A percentile compares a stretch with the other conserved stretches of the same genome.
Evolutionary conservation across 345 rosid genomes (phyloP).

Genomic region (Hypericum perforatum): DNA sequence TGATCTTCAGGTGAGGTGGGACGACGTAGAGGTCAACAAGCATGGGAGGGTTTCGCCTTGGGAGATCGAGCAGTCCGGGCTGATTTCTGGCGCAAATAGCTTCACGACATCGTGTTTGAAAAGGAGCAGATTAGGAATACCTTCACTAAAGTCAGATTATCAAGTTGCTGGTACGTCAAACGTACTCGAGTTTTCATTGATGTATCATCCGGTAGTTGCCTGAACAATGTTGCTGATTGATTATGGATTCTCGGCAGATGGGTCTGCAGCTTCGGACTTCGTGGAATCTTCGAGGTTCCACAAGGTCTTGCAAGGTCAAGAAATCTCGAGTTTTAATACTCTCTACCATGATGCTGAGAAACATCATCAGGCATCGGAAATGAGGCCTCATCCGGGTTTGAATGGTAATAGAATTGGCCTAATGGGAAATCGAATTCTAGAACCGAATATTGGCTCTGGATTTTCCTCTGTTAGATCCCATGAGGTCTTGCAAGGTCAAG

Average conservation of each 20-base stretch:
- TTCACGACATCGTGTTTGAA: slow-evolving; percentile 53
- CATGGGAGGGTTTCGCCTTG: slow-evolving; percentile 84
- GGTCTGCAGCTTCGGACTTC: slow-evolving; percentile 66
- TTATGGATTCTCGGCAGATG: slow-evolving; percentile 35
- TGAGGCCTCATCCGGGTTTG: slow-evolving; percentile 29
- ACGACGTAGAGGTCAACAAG: slow-evolving; percentile 49
- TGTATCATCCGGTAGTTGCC: neutral
- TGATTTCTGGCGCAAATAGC: slow-evolving; percentile 41
- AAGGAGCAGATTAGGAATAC: slow-evolving; percentile 70
- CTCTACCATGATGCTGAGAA: slow-evolving; percentile 39
- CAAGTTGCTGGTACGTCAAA: slow-evolving; percentile 51
- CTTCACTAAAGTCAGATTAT: slow-evolving; percentile 57
- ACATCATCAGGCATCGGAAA: slow-evolving; percentile 27
- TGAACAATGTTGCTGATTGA: neutral
- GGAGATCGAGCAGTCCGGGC: slow-evolving; percentile 78
- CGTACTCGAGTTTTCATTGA: neutral
- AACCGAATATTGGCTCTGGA: slow-evolving; percentile 17
- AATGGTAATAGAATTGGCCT: slow-evolving; percentile 25
- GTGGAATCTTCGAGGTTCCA: slow-evolving; percentile 87
- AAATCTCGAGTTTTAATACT: slow-evolving; percentile 59
- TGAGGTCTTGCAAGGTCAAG: slow-evolving; percentile 99
- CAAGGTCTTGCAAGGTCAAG: slow-evolving; percentile 99
- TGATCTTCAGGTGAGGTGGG: slow-evolving; percentile 72
- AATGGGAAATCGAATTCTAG: slow-evolving; percentile 20
- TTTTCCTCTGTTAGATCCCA: slow-evolving; percentile 44